Percentiles rank a stretch among this genome's conserved stretches.
These are phyloP conservation scores for Thraustotheca clavata DNA, from an alignment of 352 stramenopile genomes.

Conservation along the genomic window DNA sequence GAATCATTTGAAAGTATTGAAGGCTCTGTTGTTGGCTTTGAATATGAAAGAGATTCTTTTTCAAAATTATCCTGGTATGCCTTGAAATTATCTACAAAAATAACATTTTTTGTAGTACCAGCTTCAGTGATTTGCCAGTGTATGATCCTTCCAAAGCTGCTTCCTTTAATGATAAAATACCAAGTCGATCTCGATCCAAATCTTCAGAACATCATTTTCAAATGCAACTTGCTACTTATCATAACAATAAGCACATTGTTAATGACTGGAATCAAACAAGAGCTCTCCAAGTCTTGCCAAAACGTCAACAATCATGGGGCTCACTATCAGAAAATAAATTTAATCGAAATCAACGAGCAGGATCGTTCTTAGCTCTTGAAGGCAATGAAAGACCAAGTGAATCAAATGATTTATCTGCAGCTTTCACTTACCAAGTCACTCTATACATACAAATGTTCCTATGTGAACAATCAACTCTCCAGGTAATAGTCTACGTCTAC, in stretches of 20 bases:
- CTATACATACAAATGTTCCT: conserved; percentile 25
- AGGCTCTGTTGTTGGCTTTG: background rate
- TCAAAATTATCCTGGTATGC: background rate
- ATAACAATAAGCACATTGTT: background rate
- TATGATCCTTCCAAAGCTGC: background rate
- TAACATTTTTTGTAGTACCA: background rate
- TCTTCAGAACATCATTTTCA: background rate
- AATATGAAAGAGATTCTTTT: background rate
- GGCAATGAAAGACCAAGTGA: background rate
- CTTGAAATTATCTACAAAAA: background rate
- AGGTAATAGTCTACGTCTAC: conserved; percentile 7
- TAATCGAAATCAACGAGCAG: background rate
- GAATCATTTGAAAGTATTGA: conserved; percentile 4
- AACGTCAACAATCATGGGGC: conserved; percentile 1
- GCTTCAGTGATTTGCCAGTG: conserved; percentile 17
- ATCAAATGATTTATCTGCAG: background rate
- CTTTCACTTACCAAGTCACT: conserved; percentile 21
- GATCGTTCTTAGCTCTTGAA: background rate
- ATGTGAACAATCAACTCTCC: conserved; percentile 20
- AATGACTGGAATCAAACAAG: background rate
- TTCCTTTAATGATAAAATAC: background rate
- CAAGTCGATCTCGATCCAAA: conserved; percentile 3
- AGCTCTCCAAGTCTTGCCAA: background rate
- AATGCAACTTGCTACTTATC: background rate
- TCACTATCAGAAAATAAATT: background rate